phyloP scores from a whole-genome alignment of 2,329 filamentous ascomycete species.

The Fusarium sororula region DNA sequence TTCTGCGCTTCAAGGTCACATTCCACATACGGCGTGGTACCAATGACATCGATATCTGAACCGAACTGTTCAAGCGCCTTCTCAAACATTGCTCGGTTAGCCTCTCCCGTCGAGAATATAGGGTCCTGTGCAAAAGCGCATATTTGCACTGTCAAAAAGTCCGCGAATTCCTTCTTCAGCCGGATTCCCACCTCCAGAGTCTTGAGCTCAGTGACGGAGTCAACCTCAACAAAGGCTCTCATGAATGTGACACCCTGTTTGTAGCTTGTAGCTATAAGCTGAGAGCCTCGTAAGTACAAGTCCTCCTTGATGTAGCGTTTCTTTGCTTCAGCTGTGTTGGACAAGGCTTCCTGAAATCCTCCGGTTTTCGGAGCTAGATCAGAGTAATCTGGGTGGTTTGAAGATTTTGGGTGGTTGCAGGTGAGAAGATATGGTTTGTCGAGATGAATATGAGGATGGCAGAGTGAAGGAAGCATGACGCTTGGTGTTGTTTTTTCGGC shows the following conservation, averaged over 20 bases:
- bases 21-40: constrained; percentile 3
- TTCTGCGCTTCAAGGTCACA: background rate
- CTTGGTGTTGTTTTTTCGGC: background rate
- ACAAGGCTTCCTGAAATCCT: constrained; percentile 1
- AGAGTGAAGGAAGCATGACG: constrained; percentile 9
- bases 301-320: constrained; percentile 14
- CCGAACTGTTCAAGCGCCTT: background rate
- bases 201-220: background rate
- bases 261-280: constrained; percentile 7
- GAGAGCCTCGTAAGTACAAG: constrained; percentile 11
- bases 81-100: background rate
- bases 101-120: constrained; percentile 1
- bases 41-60: background rate
- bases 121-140: constrained; percentile 19
- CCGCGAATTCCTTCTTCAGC: background rate
- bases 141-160: background rate
- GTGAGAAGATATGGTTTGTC: constrained; percentile 18
- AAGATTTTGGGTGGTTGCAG: background rate
- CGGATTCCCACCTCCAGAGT: background rate
- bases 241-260: background rate
- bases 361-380: background rate
- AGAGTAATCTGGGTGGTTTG: background rate
- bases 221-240: constrained; percentile 11
- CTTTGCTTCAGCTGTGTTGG: constrained; percentile 15
- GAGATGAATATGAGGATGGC: constrained; percentile 16